phyloP scores from a whole-genome alignment of 495 filamentous ascomycete genomes.

The Neurospora terricola region DNA sequence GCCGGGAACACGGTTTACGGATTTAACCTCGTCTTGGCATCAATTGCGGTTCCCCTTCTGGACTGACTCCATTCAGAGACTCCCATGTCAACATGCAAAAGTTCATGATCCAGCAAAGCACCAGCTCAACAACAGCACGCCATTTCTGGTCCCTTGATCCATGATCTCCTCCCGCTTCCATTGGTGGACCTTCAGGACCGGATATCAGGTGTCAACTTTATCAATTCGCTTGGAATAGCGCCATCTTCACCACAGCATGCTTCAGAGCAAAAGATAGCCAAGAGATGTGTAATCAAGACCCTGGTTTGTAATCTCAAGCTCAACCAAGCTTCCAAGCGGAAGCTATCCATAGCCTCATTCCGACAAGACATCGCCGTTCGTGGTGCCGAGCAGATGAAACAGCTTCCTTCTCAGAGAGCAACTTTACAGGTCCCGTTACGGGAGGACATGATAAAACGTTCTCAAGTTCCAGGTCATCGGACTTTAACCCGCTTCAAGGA shows the following conservation, averaged over 20 bases:
- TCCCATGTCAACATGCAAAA: background rate
- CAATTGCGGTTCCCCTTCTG: background rate
- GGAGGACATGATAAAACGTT: background rate
- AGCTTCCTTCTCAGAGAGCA: background rate
- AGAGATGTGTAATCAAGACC: background rate
- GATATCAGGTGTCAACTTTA: background rate
- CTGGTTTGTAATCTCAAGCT: background rate
- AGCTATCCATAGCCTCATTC: background rate
- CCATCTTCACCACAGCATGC: background rate
- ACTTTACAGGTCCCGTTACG: background rate
- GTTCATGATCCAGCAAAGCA: background rate
- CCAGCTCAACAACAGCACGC: background rate
- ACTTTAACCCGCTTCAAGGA: background rate
- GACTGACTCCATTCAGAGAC: background rate
- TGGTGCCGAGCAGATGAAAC: background rate
- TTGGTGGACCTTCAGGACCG: background rate
- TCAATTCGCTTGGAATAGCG: background rate
- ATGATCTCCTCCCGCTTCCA: background rate
- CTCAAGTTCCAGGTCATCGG: background rate
- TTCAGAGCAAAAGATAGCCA: background rate
- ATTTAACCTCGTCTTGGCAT: background rate
- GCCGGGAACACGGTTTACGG: background rate
- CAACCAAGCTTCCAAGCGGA: background rate
- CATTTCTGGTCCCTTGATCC: background rate
- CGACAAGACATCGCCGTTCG: background rate